phyloP scores from a whole-genome alignment of 768 basidiomycete genomes.

The Lactifluus hygrophoroides region DNA sequence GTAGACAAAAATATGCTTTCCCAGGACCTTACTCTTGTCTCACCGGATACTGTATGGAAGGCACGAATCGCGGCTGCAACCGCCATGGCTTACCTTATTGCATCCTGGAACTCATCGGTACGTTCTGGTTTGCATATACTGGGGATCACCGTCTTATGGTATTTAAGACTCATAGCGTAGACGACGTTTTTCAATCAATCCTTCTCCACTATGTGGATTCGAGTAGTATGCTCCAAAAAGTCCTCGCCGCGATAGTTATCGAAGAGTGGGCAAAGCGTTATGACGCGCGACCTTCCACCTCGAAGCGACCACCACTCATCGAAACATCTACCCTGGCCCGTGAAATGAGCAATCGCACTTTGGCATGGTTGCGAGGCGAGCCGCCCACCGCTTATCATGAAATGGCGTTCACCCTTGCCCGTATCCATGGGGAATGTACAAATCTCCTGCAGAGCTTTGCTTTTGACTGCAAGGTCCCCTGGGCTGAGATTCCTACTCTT shows the following conservation, averaged over 20 bases:
- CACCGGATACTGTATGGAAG: constrained; percentile 65
- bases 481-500: constrained; percentile 69
- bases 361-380: constrained; percentile 63
- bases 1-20: constrained; percentile 94
- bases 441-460: constrained; percentile 75
- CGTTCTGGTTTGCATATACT: constrained; percentile 19
- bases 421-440: constrained; percentile 73
- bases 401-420: constrained; percentile 72
- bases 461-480: constrained; percentile 79
- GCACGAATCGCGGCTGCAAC: constrained; percentile 72
- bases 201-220: constrained; percentile 77
- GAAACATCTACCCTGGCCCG: constrained; percentile 52
- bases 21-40: constrained; percentile 81
- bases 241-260: constrained; percentile 74
- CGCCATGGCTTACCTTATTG: constrained; percentile 63
- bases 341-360: constrained; percentile 59
- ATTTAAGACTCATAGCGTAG: constrained; percentile 35
- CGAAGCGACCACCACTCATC: constrained; percentile 35
- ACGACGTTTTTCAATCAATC: constrained; percentile 65
- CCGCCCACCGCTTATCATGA: constrained; percentile 84
- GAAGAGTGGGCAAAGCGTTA: constrained; percentile 84
- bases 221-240: constrained; percentile 85
- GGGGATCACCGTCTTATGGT: neutral
- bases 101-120: constrained; percentile 60
- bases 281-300: constrained; percentile 27